Base-by-base conservation (phyloP, 345 rosid species). In the Citrus inodora region DNA sequence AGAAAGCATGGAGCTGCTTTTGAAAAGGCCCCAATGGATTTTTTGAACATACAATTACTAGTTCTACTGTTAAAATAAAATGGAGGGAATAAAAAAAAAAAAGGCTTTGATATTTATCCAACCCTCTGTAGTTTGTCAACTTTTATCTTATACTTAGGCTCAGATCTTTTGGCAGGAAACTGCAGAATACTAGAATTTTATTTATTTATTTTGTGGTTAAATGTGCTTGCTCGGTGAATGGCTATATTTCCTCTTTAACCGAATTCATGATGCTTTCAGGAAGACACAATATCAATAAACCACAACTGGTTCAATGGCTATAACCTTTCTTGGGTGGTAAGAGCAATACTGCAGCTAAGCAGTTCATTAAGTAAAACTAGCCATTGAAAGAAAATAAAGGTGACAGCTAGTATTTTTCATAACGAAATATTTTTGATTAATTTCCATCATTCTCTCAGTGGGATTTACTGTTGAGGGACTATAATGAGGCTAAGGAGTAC, bases 291-390 rank as follows among this genome's bases (percentile, higher is more conserved):
- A 86, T 93, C 97, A 24, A 95, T 95, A 88, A 93, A 92, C 83
- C 99, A 95, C 83, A 95, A 93, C 75, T 93, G 99, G 99, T 90
- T 93, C 86, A 93, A 95, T 63, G 94, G 88, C 17, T 86, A 91
- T 83, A 94, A 92, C 82, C 81, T 95, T 82, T 86, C 89, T 67
- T 92, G 96, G 88, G 97, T 93, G 92, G 98, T 93, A 88, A 90
- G 91, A 79, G n/a, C 64, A 25, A 48, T 56, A 70, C 66, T 27
- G 65, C 48, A 62, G 33, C 77, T 37, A 7, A 68, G 67, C 32
- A 22, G 66, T 78, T 85, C 46, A 27, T 71, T 5, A 61, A 64
- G 53, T 37, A 71, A n/a, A 40, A 17, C 2, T 67, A 73, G 80
- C 60, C 70, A 32, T 51, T 72, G 74, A 30, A 71, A 48, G 27